Base-by-base conservation (phyloP, 2,329 filamentous ascomycete genomes). In the Pleoardoris graminearum region DNA sequence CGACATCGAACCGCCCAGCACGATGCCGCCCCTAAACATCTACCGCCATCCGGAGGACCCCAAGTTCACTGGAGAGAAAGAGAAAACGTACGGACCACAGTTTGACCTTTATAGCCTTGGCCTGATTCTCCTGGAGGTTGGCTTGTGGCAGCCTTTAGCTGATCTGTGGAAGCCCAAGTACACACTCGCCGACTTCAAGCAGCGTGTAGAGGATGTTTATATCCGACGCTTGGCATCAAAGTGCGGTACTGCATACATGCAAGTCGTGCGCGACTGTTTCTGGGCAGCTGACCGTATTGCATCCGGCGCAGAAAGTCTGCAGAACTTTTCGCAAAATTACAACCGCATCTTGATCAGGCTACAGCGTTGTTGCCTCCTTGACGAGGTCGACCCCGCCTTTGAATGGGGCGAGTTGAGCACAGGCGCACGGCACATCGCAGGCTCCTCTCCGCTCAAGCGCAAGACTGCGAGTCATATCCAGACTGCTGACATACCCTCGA, bases 241-340 rank as follows among this genome's bases (percentile, higher is more conserved):
- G 66, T 91, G 89, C 60, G 88, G 89, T 12, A 88, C 84, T 7
- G 78, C 88, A 0, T 93, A 91, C 70, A 87, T 85, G 81, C 87
- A 86, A 65, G 88, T 87, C 0, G 88, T 90, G 1, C 82, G 88
- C 65, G 80, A 83, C 3, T 91, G 88, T 62, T 86, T 88, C 78
- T 80, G 80, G 52, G 85, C 87, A n/a, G 85, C 87, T 2, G 87
- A 91, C 57, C 61, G 59, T 16, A 65, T 61, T 38, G 60, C 61
- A 21, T 65, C 60, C 27, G 63, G 56, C 22, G 55, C 60, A 7
- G 65, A 73, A 32, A 61, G 55, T 48, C 44, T 79, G 43, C 57
- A 69, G 27, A 63, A 68, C 46, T 58, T 70, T 36, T 53, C 61
- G 27, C 67, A 71, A 44, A 52, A 72, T 3, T 75, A 74, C 53